These are phyloP conservation scores for Eremothecium sinecaudum DNA, from an alignment of 1,139 yeast species.

Conservation along the genomic window DNA sequence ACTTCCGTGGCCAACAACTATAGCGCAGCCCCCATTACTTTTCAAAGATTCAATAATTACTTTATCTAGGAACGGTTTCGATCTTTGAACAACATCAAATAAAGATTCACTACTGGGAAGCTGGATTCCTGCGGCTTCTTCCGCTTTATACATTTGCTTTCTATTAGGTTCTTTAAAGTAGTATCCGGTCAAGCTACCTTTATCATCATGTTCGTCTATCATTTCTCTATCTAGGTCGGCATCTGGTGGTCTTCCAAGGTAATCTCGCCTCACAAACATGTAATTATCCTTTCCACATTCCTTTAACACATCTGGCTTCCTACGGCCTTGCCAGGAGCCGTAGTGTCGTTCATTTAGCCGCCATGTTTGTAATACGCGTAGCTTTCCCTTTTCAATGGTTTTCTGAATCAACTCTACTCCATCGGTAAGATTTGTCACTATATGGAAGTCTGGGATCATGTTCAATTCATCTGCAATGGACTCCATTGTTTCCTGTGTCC, in stretches of 20 bases:
- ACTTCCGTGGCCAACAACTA: constrained; percentile 70
- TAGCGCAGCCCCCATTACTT: constrained; percentile 37
- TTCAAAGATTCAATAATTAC: constrained; percentile 36
- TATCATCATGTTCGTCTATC: constrained; percentile 28
- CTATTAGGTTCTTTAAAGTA: constrained; percentile 32
- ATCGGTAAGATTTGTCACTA: constrained; percentile 16
- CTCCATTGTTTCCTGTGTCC: constrained; percentile 60
- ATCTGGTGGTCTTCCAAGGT: constrained; percentile 59
- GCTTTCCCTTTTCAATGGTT: constrained; percentile 8
- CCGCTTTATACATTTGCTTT: constrained; percentile 28
- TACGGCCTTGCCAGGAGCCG: constrained; percentile 65
- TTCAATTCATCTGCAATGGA: constrained; percentile 44
- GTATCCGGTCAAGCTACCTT: constrained; percentile 28
- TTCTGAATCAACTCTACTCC: constrained; percentile 8
- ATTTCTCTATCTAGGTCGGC: constrained; percentile 29
- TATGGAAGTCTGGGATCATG: constrained; percentile 15
- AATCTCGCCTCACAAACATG: constrained; percentile 60
- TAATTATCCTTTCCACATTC: constrained; percentile 51
- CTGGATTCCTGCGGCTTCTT: constrained; percentile 32
- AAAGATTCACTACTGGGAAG: constrained; percentile 66
- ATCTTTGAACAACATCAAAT: constrained; percentile 52
- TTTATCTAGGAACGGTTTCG: constrained; percentile 45
- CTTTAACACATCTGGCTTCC: constrained; percentile 44
- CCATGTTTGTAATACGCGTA: constrained; percentile 41
- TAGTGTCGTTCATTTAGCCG: constrained; percentile 71